Evolutionary conservation across 345 rosid species (phyloP).

Genomic region (Bruguiera parviflora): DNA sequence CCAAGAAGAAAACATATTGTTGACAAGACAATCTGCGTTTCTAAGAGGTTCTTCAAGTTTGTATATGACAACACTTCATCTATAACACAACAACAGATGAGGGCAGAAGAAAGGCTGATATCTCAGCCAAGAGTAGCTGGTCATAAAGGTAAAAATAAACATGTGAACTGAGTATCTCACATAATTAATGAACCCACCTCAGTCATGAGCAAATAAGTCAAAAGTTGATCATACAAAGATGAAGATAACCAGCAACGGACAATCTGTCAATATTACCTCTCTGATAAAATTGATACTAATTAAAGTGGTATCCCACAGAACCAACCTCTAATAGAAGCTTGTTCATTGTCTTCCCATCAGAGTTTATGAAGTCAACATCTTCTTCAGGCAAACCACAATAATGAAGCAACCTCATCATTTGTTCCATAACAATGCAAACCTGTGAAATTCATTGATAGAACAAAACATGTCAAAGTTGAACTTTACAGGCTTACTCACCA

Average conservation of each 20-base stretch:
- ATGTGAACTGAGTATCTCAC: not conserved
- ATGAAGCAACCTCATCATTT: constrained; percentile 90
- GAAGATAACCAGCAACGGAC: not conserved
- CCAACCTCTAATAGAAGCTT: constrained; percentile 78
- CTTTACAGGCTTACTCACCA: no score
- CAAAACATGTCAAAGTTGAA: no score
- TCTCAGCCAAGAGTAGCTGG: not conserved
- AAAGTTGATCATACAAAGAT: not conserved
- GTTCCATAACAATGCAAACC: constrained; percentile 98
- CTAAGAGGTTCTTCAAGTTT: not conserved
- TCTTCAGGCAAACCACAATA: constrained; percentile 83
- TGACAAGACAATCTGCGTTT: not conserved
- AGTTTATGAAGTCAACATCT: constrained; percentile 90
- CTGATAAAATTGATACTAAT: not conserved
- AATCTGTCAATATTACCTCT: not conserved
- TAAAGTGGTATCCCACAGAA: constrained; percentile 12
- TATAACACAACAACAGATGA: not conserved
- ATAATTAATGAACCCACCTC: not conserved
- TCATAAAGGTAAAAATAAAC: not conserved
- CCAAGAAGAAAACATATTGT: not conserved
- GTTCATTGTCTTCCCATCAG: constrained; percentile 95
- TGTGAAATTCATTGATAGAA: constrained; percentile 9
- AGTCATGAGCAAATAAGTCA: not conserved
- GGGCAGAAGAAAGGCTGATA: not conserved
- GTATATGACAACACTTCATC: not conserved